Evolutionary conservation across 768 basidiomycete species (phyloP).

Genomic region (Termitomyces sp.): DNA sequence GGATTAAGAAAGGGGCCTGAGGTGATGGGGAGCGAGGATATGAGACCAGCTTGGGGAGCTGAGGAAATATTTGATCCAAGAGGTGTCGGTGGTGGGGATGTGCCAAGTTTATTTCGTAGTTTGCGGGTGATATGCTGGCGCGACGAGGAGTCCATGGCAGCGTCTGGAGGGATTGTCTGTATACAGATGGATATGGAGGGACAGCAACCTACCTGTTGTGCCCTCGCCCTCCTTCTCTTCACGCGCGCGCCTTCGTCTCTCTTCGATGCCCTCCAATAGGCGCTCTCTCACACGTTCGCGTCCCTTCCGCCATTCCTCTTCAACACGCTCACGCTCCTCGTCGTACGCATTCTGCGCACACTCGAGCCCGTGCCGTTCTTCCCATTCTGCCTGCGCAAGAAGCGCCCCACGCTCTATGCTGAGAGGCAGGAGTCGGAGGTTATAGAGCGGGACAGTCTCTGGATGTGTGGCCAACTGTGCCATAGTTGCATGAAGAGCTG

Average conservation of each 20-base stretch:
- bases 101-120: slow-evolving; percentile 75
- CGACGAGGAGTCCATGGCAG: slow-evolving; percentile 70
- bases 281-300: slow-evolving; percentile 73
- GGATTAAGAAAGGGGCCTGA: slow-evolving; percentile 74
- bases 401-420: slow-evolving; percentile 76
- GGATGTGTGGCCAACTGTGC: slow-evolving; percentile 67
- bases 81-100: slow-evolving; percentile 77
- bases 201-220: slow-evolving; percentile 56
- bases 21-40: slow-evolving; percentile 55
- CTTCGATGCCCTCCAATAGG: slow-evolving; percentile 81
- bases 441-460: slow-evolving; percentile 61
- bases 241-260: slow-evolving; percentile 69
- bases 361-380: slow-evolving; percentile 68
- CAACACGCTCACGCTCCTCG: slow-evolving; percentile 75
- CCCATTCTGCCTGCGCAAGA: slow-evolving; percentile 59
- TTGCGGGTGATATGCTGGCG: slow-evolving; percentile 82
- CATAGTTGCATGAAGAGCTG: slow-evolving; percentile 53
- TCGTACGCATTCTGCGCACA: slow-evolving; percentile 68
- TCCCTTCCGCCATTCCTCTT: slow-evolving; percentile 79
- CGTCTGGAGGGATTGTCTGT: slow-evolving; percentile 41
- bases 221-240: slow-evolving; percentile 91
- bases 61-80: slow-evolving; percentile 36
- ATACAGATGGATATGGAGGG: slow-evolving; percentile 4
- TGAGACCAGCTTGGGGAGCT: slow-evolving; percentile 29
- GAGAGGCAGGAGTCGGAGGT: slow-evolving; percentile 67